Evolutionary conservation across 2,329 filamentous ascomycete genomes (phyloP).

Genomic region (Lachnellula occidentalis): DNA sequence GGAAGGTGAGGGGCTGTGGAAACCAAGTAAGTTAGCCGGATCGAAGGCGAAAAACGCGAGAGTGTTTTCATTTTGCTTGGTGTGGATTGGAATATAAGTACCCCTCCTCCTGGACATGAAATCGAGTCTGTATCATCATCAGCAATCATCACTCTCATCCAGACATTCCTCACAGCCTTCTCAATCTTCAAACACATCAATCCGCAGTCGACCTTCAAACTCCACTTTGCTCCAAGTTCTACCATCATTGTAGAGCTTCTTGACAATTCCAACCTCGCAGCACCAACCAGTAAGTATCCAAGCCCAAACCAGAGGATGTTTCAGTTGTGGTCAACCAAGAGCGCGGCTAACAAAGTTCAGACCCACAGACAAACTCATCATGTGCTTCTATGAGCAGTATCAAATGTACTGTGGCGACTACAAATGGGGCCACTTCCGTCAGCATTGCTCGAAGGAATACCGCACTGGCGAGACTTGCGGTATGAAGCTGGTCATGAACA

Average conservation of each 20-base stretch:
- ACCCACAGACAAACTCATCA: conserved; percentile 39
- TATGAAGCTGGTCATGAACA: conserved; percentile 80
- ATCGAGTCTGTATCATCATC: conserved; percentile 19
- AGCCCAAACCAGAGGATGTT: conserved; percentile 8
- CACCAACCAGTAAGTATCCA: conserved; percentile 23
- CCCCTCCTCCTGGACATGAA: conserved; percentile 8
- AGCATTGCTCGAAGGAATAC: conserved; percentile 92
- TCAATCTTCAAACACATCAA: conserved; percentile 14
- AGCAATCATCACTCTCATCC: conserved; percentile 20
- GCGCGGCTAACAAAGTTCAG: conserved; percentile 15
- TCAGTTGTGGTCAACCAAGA: conserved; percentile 12
- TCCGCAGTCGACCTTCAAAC: conserved; percentile 2
- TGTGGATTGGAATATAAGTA: conserved; percentile 23
- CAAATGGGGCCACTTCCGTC: conserved; percentile 90
- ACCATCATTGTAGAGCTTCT: neutral
- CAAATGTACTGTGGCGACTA: conserved; percentile 82
- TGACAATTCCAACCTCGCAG: conserved; percentile 5
- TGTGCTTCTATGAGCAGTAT: conserved; percentile 97
- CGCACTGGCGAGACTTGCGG: conserved; percentile 95
- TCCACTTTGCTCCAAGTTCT: neutral
- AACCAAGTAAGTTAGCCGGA: conserved; percentile 2
- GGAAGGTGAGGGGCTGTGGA: conserved; percentile 7
- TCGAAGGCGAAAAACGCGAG: neutral
- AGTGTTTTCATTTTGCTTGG: neutral
- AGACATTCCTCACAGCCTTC: conserved; percentile 12